Evolutionary conservation across 148 eudicot species (phyloP).

Genomic region (Rhododendron molle): DNA sequence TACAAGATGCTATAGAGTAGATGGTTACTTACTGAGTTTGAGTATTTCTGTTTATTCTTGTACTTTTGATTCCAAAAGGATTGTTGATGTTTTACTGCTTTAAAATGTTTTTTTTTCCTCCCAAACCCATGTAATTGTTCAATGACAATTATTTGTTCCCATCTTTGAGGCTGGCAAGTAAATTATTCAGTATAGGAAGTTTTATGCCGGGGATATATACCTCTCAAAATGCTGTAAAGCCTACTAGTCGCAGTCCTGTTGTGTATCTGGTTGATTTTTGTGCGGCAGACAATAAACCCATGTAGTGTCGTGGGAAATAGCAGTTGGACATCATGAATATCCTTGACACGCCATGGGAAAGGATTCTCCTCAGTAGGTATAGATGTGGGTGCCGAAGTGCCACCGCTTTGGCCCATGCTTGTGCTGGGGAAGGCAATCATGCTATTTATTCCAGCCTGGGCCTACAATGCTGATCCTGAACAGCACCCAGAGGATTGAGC

Average conservation of each 20-base stretch:
- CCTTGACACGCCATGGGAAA: background rate
- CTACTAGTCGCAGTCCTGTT: background rate
- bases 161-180: background rate
- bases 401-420: background rate
- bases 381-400: background rate
- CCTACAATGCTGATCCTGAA: background rate
- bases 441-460: background rate
- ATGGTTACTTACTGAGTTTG: background rate
- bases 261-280: background rate
- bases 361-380: too few relatives aligned
- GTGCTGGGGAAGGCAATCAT: background rate
- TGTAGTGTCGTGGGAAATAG: background rate
- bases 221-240: background rate
- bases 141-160: background rate
- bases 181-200: background rate
- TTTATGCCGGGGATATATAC: background rate
- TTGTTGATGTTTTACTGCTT: background rate
- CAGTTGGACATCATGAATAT: background rate
- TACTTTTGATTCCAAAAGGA: background rate
- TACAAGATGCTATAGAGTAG: background rate
- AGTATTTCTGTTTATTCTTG: background rate
- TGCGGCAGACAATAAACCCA: background rate
- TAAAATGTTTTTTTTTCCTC: background rate
- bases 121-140: background rate
- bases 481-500: background rate